Percentiles rank a stretch among this genome's conserved stretches.
phyloP scores from a whole-genome alignment of 1,284 basidiomycete species.

The Leccinum subrobustum region DNA sequence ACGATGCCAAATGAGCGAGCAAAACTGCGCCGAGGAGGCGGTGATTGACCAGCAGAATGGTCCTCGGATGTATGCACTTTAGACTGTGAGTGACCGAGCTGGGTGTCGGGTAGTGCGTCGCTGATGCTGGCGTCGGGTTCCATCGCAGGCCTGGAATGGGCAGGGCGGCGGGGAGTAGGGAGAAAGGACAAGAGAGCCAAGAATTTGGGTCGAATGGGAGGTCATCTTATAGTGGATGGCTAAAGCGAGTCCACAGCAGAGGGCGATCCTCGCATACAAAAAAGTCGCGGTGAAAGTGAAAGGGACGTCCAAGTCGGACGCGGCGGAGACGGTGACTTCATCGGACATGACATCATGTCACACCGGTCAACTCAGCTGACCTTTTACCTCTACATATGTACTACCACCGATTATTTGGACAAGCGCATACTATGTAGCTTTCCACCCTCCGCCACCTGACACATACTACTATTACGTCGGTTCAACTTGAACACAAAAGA shows the following conservation, averaged over 20 bases:
- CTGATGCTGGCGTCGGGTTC: constrained; percentile 4
- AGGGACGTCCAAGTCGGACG: no score
- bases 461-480: no score
- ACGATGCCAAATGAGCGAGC: constrained; percentile 44
- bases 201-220: neutral
- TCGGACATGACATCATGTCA: no score
- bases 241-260: neutral
- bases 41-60: constrained; percentile 2
- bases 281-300: no score
- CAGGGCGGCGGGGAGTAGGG: neutral
- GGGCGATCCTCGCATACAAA: no score
- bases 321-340: no score
- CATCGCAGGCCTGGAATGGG: constrained; percentile 4
- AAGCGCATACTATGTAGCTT: no score
- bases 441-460: no score
- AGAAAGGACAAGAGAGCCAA: neutral
- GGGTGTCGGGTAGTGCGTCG: constrained; percentile 14
- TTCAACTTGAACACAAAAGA: no score
- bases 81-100: constrained; percentile 11
- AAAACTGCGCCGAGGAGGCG: constrained; percentile 20
- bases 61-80: constrained; percentile 18
- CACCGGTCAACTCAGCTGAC: no score
- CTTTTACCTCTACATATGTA: no score
- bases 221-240: neutral
- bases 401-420: no score